Evolutionary conservation across 306 rosid genomes (phyloP), one percentile per base, ranked within the genome.

Genomic region (Sophora flavescens): DNA sequence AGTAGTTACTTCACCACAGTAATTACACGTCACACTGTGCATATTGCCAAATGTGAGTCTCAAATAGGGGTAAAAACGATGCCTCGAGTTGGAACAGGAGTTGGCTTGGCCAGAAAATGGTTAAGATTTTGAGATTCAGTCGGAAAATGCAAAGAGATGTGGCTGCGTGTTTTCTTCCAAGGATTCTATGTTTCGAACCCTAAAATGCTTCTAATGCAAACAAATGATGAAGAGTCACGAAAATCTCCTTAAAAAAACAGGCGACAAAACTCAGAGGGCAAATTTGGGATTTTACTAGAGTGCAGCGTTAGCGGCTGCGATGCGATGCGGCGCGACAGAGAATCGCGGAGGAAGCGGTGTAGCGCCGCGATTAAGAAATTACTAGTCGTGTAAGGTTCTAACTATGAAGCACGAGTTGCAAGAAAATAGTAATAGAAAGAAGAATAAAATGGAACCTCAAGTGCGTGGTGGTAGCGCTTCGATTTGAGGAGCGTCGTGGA

Each of bases 401-500:
- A 5, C 15, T 45, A 44, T 5, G 47, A 64, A 76, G 48, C 51
- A 54, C 41, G 17, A 33, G n/a, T 51, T n/a, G 60, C 44, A 63
- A 53, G 6, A 48, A 60, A 2, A 44, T 8, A n/a, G 28, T 10
- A 28, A 28, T 10, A 33, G 30, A 47, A 4, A 53, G 35, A 28
- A 41, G 9, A 22, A 68, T 22, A 36, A 62, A 78, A 57, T 6
- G 6, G 56, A 63, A 90, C 97, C 98, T 93, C 81, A 1, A 87
- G 88, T 4, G 94, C 93, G 69, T 87, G 88, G 16, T 70, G 56
- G 63, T 83, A 82, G 79, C 93, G 90, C 50, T 86, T 90, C n/a
- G 83, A 81, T 69, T 81, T 84, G 63, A 84, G 44, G 10, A 91
- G 89, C 36, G 68, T 78, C 38, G 70, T 66, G 75, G 77, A 44